Evolutionary conservation across 2,329 filamentous ascomycete species (phyloP).

Genomic region (Chrysosporium keratinophilum): DNA sequence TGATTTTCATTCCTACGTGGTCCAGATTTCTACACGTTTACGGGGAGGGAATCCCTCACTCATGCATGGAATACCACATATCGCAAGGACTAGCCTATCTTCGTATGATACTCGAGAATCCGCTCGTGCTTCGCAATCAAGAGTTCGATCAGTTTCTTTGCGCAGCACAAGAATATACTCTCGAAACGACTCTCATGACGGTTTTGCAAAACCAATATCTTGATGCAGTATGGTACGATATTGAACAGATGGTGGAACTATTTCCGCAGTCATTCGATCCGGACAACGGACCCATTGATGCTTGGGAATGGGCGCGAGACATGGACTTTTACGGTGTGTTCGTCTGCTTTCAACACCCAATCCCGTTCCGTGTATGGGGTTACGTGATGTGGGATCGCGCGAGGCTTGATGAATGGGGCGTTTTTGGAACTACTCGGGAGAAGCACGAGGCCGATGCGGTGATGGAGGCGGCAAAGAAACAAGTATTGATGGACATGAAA

Average conservation of each 20-base stretch:
- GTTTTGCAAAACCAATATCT: background rate
- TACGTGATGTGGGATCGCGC: constrained; percentile 13
- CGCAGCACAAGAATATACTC: background rate
- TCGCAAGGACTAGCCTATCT: background rate
- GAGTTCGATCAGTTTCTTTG: background rate
- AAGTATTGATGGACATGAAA: background rate
- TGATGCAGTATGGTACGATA: background rate
- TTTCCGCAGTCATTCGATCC: background rate
- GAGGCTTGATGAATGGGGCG: constrained; percentile 10
- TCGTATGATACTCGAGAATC: background rate
- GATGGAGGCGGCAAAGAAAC: background rate
- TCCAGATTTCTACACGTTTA: background rate
- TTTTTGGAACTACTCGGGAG: constrained; percentile 1
- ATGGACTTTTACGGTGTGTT: background rate
- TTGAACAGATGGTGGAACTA: background rate
- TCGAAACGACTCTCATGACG: background rate
- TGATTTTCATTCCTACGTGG: background rate
- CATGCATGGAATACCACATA: background rate
- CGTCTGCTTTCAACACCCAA: background rate
- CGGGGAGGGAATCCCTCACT: background rate
- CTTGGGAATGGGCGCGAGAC: constrained; percentile 1
- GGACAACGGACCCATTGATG: background rate
- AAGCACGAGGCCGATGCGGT: background rate
- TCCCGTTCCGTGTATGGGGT: constrained; percentile 9
- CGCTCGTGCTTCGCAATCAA: background rate